Conservation (phyloP, 805 yeast species). For the Debaryomyces maramus region DNA sequence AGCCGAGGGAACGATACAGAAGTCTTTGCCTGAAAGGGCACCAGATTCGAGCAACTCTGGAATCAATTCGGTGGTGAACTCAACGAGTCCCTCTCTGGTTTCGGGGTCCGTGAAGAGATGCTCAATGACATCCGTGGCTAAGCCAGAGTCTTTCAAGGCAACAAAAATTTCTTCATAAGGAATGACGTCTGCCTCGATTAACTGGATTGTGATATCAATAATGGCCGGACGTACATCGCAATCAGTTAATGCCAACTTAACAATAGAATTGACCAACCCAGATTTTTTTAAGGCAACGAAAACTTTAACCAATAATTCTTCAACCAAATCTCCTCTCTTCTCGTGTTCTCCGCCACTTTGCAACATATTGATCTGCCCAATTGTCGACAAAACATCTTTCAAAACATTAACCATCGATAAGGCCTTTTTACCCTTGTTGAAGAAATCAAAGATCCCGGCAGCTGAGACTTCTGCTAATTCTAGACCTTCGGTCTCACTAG, state of each 20-base stretch:
- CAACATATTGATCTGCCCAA: constrained; percentile 2
- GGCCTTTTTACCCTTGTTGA: constrained; percentile 2
- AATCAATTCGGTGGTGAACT: constrained; percentile 24
- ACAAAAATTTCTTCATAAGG: constrained; percentile 31
- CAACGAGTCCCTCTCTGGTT: constrained; percentile 26
- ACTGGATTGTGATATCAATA: constrained; percentile 22
- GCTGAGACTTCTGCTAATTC: neutral
- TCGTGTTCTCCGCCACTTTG: neutral
- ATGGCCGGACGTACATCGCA: constrained; percentile 25
- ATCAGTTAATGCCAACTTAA: constrained; percentile 29
- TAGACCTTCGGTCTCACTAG: neutral
- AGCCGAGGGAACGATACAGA: neutral
- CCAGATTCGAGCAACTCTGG: constrained; percentile 18
- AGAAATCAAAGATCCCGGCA: neutral
- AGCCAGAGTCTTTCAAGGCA: constrained; percentile 30
- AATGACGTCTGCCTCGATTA: constrained; percentile 28
- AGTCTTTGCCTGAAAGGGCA: constrained; percentile 3
- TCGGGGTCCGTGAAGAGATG: constrained; percentile 28
- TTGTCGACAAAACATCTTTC: neutral
- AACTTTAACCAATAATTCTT: constrained; percentile 20
- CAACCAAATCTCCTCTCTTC: constrained; percentile 11
- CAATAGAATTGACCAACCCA: constrained; percentile 27
- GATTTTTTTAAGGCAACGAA: constrained; percentile 28
- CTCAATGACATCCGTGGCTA: constrained; percentile 28
- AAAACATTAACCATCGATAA: constrained; percentile 2